phyloP scores from a whole-genome alignment of 441 rosid species.

The Arabidopsis lyrata region DNA sequence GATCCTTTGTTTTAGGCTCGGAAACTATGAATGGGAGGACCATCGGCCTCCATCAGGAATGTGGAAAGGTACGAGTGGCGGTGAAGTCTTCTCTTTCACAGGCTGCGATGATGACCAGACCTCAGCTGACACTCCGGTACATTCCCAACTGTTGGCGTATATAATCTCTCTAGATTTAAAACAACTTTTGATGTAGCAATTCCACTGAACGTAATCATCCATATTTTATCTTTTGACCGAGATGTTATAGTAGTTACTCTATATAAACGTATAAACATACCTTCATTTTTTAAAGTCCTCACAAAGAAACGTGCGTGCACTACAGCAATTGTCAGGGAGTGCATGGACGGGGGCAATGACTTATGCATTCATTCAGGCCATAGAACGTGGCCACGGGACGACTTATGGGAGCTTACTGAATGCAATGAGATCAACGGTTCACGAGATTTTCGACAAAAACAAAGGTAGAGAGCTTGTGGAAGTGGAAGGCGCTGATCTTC shows the following conservation, averaged over 20 bases:
- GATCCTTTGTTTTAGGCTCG: constrained; percentile 48
- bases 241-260: background rate
- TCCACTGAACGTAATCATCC: background rate
- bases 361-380: constrained; percentile 68
- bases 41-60: constrained; percentile 65
- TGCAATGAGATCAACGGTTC: constrained; percentile 64
- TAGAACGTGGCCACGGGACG: constrained; percentile 60
- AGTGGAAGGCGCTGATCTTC: constrained; percentile 45
- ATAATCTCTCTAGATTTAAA: background rate
- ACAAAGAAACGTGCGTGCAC: background rate
- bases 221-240: background rate
- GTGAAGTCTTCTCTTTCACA: constrained; percentile 71
- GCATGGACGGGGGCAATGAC: constrained; percentile 81
- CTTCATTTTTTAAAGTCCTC: background rate
- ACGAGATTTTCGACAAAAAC: constrained; percentile 42
- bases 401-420: constrained; percentile 61
- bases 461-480: constrained; percentile 46
- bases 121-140: constrained; percentile 73
- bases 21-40: constrained; percentile 65
- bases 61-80: constrained; percentile 80
- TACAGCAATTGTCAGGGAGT: constrained; percentile 61
- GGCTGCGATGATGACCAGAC: constrained; percentile 75
- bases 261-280: background rate
- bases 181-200: background rate
- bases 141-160: constrained; percentile 1